Conservation (phyloP, 208 protist species). For the Crithidia fasciculata region DNA sequence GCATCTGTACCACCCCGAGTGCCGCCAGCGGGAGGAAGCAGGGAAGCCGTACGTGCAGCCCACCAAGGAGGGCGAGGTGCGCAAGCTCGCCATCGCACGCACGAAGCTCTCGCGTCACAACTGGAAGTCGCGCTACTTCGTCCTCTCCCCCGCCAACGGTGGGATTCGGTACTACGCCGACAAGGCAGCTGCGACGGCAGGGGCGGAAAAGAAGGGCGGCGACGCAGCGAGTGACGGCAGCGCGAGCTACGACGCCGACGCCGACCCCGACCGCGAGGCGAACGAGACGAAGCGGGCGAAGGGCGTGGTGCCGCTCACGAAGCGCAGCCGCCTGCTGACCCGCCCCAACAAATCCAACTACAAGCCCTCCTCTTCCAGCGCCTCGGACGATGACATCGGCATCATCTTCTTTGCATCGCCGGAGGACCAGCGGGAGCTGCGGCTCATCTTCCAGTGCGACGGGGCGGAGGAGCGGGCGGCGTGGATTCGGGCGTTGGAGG, state of each 20-base stretch:
- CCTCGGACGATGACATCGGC: conserved; percentile 36
- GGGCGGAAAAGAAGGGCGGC: conserved; percentile 13
- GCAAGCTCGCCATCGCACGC: conserved; percentile 54
- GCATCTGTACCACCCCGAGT: conserved; percentile 38
- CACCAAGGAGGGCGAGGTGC: conserved; percentile 39
- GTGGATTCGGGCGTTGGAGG: conserved; percentile 46
- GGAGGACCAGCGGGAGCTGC: conserved; percentile 42
- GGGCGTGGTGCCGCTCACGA: conserved; percentile 40
- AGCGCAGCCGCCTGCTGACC: conserved; percentile 47
- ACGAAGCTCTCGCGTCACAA: conserved; percentile 49
- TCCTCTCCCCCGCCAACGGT: conserved; percentile 29
- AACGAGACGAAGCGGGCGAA: conserved; percentile 35
- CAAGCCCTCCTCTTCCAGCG: conserved; percentile 28
- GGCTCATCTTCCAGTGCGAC: conserved; percentile 48
- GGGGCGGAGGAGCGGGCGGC: conserved; percentile 27
- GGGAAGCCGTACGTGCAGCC: conserved; percentile 39
- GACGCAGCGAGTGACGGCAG: conserved; percentile 26
- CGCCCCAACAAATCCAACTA: conserved; percentile 44
- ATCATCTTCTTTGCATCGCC: conserved; percentile 46
- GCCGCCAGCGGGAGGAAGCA: conserved; percentile 16
- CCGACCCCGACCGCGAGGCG: conserved; percentile 27
- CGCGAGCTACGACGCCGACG: conserved; percentile 33
- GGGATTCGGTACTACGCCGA: conserved; percentile 47
- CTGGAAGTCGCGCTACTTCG: conserved; percentile 58
- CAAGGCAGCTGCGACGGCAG: conserved; percentile 27